Conservation (phyloP, 441 rosid species). For the Pelargonium fulgidum region DNA sequence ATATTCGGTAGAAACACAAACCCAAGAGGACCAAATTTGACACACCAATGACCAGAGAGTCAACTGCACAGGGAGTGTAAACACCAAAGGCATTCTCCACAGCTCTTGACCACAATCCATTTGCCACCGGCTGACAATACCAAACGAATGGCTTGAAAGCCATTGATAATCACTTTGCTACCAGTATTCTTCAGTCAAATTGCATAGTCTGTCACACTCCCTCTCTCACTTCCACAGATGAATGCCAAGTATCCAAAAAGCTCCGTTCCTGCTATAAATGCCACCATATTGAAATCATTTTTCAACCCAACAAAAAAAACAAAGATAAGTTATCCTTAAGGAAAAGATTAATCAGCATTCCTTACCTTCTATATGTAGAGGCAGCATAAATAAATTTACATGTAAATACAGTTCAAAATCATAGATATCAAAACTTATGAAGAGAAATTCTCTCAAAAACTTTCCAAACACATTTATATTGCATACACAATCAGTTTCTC, state of each 20-base stretch:
- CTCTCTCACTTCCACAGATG: constrained; percentile 11
- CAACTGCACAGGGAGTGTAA: constrained; percentile 88
- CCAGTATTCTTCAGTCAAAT: constrained; percentile 20
- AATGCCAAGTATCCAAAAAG: constrained; percentile 3
- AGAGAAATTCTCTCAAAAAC: background rate
- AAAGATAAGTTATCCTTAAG: background rate
- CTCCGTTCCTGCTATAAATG: constrained; percentile 22
- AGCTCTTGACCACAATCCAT: constrained; percentile 70
- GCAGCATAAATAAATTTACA: background rate
- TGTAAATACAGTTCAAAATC: background rate
- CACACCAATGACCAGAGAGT: constrained; percentile 56
- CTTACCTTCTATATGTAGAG: background rate
- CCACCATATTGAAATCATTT: background rate
- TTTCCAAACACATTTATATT: background rate
- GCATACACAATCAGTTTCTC: background rate
- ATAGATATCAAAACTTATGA: background rate
- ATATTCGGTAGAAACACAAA: constrained; percentile 65
- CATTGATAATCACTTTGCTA: constrained; percentile 34
- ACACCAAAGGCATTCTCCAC: constrained; percentile 84
- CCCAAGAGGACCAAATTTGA: constrained; percentile 63
- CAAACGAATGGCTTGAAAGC: constrained; percentile 63
- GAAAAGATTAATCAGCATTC: background rate
- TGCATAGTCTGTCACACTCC: constrained; percentile 20
- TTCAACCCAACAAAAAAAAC: background rate
- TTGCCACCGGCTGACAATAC: constrained; percentile 73